Evolutionary conservation across 805 yeast genomes (phyloP).

Genomic region (Yueomyces sp.): DNA sequence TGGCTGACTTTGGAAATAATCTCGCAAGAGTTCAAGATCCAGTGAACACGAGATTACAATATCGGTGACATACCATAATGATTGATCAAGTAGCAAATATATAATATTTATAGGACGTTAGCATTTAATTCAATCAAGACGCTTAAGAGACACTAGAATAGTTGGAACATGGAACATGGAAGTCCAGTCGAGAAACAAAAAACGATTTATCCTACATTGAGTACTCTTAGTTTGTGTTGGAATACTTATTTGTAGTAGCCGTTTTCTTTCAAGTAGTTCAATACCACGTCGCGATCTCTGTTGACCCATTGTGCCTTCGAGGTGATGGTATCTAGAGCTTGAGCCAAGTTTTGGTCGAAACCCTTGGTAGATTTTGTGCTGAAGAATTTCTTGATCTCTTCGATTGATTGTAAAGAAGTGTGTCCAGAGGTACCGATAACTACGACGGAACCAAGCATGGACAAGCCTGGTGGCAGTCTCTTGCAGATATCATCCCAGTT

Average conservation of each 20-base stretch:
- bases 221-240: not conserved
- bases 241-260: slow-evolving; percentile 1
- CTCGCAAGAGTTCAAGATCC: too few relatives aligned
- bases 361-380: slow-evolving; percentile 44
- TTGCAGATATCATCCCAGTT: slow-evolving; percentile 63
- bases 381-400: slow-evolving; percentile 39
- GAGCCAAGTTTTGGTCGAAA: slow-evolving; percentile 50
- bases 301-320: slow-evolving; percentile 45
- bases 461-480: slow-evolving; percentile 66
- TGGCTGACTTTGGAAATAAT: too few relatives aligned
- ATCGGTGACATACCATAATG: too few relatives aligned
- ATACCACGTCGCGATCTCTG: slow-evolving; percentile 38
- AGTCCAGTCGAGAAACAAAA: too few relatives aligned
- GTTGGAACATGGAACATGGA: too few relatives aligned
- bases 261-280: slow-evolving; percentile 33
- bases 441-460: slow-evolving; percentile 70
- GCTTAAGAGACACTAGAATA: too few relatives aligned
- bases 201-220: too few relatives aligned
- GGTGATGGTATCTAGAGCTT: slow-evolving; percentile 45
- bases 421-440: slow-evolving; percentile 46
- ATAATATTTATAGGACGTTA: too few relatives aligned
- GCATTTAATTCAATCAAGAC: too few relatives aligned
- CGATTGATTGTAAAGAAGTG: slow-evolving; percentile 40
- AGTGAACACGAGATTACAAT: too few relatives aligned
- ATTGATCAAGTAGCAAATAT: too few relatives aligned